phyloP scores from a whole-genome alignment of 2,329 filamentous ascomycete genomes.

The Venturia effusa region DNA sequence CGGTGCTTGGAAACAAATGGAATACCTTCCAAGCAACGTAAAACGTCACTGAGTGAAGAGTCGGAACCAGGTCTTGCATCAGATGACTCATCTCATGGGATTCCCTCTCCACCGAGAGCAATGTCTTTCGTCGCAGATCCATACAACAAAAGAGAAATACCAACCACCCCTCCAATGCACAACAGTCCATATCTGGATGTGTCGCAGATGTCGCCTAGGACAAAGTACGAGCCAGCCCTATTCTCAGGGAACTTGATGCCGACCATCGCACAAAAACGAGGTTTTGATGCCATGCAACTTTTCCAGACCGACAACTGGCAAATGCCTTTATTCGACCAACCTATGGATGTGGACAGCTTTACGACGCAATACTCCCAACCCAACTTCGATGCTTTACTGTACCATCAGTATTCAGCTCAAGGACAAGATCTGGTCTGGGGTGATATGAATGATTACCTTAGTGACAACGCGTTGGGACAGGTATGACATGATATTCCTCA shows the following conservation, averaged over 20 bases:
- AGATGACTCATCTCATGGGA: constrained; percentile 26
- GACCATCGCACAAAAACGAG: background rate
- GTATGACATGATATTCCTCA: background rate
- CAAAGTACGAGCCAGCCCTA: background rate
- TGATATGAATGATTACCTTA: background rate
- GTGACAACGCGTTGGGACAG: background rate
- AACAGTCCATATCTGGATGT: background rate
- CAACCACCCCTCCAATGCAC: constrained; percentile 20
- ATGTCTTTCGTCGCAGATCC: constrained; percentile 21
- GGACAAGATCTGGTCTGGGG: background rate
- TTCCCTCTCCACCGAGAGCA: constrained; percentile 21
- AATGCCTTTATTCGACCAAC: background rate
- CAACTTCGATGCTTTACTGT: background rate
- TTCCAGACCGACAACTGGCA: background rate
- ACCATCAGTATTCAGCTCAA: background rate
- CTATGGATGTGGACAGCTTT: background rate
- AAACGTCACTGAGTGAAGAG: constrained; percentile 46
- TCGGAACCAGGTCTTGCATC: constrained; percentile 42
- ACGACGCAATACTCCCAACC: background rate
- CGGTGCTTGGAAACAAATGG: constrained; percentile 31
- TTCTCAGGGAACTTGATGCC: background rate
- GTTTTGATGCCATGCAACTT: background rate
- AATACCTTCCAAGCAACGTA: constrained; percentile 41
- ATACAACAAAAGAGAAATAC: constrained; percentile 23
- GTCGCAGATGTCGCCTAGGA: background rate